A percentile compares a stretch with the other conserved stretches of the same genome.
phyloP scores from a whole-genome alignment of 2,329 filamentous ascomycete species.

The Thermothelomyces thermophilus region DNA sequence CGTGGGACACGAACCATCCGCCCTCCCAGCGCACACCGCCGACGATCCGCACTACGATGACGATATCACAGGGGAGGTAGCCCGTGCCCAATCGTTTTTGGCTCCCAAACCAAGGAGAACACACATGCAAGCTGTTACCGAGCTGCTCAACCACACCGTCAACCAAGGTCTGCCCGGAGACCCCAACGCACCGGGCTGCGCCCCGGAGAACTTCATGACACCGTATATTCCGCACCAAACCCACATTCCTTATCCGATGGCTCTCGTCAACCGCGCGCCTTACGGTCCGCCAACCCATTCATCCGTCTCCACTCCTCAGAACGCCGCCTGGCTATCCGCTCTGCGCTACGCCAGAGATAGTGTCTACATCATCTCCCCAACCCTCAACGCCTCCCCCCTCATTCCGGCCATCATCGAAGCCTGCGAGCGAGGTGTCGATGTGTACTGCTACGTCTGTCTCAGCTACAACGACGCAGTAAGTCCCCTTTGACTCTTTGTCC shows the following conservation, averaged over 20 bases:
- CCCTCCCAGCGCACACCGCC: conserved; percentile 48
- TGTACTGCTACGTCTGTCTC: conserved; percentile 66
- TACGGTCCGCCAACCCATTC: conserved; percentile 58
- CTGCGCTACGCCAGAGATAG: conserved; percentile 55
- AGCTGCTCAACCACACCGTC: conserved; percentile 58
- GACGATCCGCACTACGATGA: conserved; percentile 58
- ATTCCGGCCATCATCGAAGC: conserved; percentile 58
- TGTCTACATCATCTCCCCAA: conserved; percentile 74
- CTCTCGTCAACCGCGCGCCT: conserved; percentile 62
- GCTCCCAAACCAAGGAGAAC: conserved; percentile 38
- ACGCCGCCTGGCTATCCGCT: conserved; percentile 66
- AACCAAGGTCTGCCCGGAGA: conserved; percentile 44
- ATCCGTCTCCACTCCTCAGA: conserved; percentile 61
- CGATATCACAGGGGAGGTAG: conserved; percentile 54
- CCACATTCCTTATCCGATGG: conserved; percentile 59
- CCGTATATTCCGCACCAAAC: conserved; percentile 54
- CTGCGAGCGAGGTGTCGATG: conserved; percentile 58
- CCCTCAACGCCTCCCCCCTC: conserved; percentile 65
- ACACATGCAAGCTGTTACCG: conserved; percentile 51
- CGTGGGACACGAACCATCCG: not conserved
- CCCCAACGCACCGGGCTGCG: conserved; percentile 43
- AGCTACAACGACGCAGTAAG: conserved; percentile 67
- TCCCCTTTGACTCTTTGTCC: conserved; percentile 10
- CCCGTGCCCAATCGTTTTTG: conserved; percentile 53
- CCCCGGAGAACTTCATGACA: conserved; percentile 51